A percentile compares a stretch with the other conserved stretches of the same genome.
These are phyloP conservation scores for Meripilus lineatus DNA, from an alignment of 1,284 basidiomycete species.

Conservation along the genomic window DNA sequence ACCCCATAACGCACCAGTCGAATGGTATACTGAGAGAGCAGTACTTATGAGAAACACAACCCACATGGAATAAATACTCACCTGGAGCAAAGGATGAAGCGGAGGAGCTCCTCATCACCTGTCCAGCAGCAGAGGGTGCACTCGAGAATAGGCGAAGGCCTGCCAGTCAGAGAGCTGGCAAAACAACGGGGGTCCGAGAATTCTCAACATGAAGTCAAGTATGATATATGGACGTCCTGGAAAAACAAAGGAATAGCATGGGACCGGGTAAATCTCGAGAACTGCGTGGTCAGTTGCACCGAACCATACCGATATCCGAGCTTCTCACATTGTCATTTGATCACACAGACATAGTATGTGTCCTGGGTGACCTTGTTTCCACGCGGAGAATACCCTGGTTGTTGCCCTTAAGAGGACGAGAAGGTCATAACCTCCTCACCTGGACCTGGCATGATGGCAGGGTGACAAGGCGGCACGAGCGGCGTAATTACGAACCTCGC, in stretches of 20 bases:
- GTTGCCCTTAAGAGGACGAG: background rate
- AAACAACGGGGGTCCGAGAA: constrained; percentile 11
- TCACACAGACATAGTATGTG: constrained; percentile 16
- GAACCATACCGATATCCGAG: constrained; percentile 18
- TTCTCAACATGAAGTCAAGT: constrained; percentile 8
- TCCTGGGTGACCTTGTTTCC: constrained; percentile 9
- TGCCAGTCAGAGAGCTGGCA: constrained; percentile 2
- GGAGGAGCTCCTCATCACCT: constrained; percentile 1
- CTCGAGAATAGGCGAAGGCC: background rate
- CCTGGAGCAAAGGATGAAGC: background rate
- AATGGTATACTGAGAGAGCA: too few species aligned
- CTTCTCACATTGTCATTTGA: constrained; percentile 23
- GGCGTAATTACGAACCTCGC: background rate
- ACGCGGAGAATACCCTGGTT: constrained; percentile 7
- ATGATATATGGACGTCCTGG: constrained; percentile 17
- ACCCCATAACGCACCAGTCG: too few species aligned
- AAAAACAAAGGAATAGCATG: constrained; percentile 12
- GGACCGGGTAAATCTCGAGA: constrained; percentile 27
- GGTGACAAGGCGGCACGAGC: background rate
- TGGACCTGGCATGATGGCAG: background rate
- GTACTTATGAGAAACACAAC: too few species aligned
- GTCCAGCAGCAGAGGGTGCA: background rate
- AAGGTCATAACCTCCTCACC: background rate
- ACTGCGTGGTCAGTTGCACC: constrained; percentile 13
- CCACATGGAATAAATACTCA: background rate